A percentile compares a stretch with the other conserved stretches of the same genome.
These are phyloP conservation scores for Starmerella bombi DNA, from an alignment of 805 yeast species.

Conservation along the genomic window DNA sequence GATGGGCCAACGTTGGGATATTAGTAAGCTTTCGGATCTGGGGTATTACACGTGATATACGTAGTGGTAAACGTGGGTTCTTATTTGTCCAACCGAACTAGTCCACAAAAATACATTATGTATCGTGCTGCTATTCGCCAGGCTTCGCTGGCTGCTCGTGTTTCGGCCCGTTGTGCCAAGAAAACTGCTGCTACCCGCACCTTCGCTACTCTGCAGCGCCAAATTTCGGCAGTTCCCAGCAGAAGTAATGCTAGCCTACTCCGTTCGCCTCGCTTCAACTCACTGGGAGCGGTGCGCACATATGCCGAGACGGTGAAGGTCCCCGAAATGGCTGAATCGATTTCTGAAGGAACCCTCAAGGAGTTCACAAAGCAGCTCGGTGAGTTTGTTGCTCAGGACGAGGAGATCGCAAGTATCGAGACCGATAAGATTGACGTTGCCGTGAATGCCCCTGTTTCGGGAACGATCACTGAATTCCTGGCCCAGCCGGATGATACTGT, in stretches of 20 bases:
- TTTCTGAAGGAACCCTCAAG: conserved; percentile 88
- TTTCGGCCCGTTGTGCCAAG: background rate
- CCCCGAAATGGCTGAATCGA: conserved; percentile 97
- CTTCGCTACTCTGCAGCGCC: conserved; percentile 9
- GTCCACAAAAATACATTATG: too few species aligned
- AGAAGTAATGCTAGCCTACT: background rate
- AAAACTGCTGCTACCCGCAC: conserved; percentile 3
- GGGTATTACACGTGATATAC: too few species aligned
- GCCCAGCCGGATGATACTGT: conserved; percentile 85
- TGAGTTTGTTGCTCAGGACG: conserved; percentile 75
- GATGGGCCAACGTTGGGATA: too few species aligned
- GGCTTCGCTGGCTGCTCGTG: conserved; percentile 3
- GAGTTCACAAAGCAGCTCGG: conserved; percentile 54
- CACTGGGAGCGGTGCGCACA: conserved; percentile 13
- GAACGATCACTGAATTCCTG: conserved; percentile 73
- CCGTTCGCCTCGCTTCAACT: background rate
- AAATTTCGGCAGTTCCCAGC: background rate
- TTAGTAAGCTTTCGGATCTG: too few species aligned
- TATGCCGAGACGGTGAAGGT: conserved; percentile 54
- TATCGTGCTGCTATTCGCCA: conserved; percentile 13
- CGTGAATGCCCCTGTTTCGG: conserved; percentile 86
- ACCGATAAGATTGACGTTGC: conserved; percentile 97
- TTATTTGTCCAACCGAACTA: too few species aligned
- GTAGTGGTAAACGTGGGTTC: too few species aligned
- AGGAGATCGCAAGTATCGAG: conserved; percentile 89